A percentile compares a stretch with the other conserved stretches of the same genome.
Conservation (phyloP, 495 filamentous ascomycete species). For the Penicillium nucicola region DNA sequence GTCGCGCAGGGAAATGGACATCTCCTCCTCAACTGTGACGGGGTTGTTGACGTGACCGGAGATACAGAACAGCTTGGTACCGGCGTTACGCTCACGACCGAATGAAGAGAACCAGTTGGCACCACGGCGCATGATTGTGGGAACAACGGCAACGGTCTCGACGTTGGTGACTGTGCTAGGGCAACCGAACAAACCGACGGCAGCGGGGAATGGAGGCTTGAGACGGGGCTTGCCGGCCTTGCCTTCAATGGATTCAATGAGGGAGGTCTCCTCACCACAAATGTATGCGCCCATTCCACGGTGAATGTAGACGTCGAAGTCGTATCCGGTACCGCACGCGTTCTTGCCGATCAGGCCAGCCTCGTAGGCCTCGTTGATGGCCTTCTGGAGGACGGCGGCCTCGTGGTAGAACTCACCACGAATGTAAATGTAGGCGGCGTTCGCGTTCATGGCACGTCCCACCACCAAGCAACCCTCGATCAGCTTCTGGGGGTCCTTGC, state of each 20-base stretch:
- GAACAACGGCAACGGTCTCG: constrained; percentile 92
- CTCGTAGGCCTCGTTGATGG: constrained; percentile 95
- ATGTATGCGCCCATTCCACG: constrained; percentile 97
- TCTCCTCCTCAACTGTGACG: constrained; percentile 96
- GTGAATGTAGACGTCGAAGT: constrained; percentile 96
- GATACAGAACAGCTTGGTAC: constrained; percentile 98
- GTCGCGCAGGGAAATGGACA: constrained; percentile 91
- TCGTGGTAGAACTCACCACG: constrained; percentile 98
- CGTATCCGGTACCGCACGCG: constrained; percentile 92
- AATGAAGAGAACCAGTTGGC: constrained; percentile 89
- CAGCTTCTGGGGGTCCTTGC: constrained; percentile 98
- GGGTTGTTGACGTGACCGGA: constrained; percentile 99
- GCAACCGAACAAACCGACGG: constrained; percentile 96
- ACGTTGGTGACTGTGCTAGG: constrained; percentile 97
- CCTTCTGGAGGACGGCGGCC: constrained; percentile 86
- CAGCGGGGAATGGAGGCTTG: constrained; percentile 97
- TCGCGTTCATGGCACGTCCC: constrained; percentile 95
- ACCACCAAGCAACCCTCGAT: constrained; percentile 96
- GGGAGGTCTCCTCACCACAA: constrained; percentile 94
- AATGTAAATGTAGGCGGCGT: constrained; percentile 98
- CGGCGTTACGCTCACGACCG: constrained; percentile 90
- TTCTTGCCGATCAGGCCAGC: constrained; percentile 96
- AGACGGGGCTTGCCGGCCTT: constrained; percentile 98
- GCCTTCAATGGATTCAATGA: constrained; percentile 97
- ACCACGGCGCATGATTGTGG: constrained; percentile 92